Base-by-base conservation (phyloP, 345 rosid genomes). In the Gossypioides kirkii region DNA sequence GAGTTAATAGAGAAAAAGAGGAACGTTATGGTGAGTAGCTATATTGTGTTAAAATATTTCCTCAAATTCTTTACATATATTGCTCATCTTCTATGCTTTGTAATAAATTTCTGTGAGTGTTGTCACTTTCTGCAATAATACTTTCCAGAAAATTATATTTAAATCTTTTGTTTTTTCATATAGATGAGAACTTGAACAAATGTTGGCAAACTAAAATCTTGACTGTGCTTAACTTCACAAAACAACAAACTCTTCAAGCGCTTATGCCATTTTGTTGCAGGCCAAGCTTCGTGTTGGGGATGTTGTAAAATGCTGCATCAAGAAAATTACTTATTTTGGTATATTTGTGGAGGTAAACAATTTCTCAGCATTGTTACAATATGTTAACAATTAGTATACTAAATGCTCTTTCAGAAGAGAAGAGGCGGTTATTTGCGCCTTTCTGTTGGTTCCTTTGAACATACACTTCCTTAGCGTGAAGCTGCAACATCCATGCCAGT, bases 211-310 rank as follows among this genome's bases (percentile, higher is more conserved):
- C 17, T 16, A 60, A 56, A 23, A 25, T 61, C 36, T 61, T 46
- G 32, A 61, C 64, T 43, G 64, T 72, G 56, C 58, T 61, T 70
- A 52, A 71, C 53, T 52, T 63, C 61, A 55, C 13, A n/a, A 47
- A 49, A 41, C 41, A 60, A 74, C 7, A 25, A 68, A 38, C 49
- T 23, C 59, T 64, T 77, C 11, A 69, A 54, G 70, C 43, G 67
- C 71, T 55, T 16, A 16, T 73, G 36, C 23, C n/a, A 2, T 73
- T 76, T 69, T 65, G 20, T 82, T 85, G 79, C 84, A 91, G 97
- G 91, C 91, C 42, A 92, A 82, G 82, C 98, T 95, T 83, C 87
- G 90, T 46, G 82, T 92, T 23, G 98, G 99, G 49, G 98, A 95
- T 82, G 84, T 92, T 73, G 94, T 92, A 74, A 89, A 92, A 81